Conservation (phyloP, 768 basidiomycete species). For the Naganishia vaughanmartiniae region DNA sequence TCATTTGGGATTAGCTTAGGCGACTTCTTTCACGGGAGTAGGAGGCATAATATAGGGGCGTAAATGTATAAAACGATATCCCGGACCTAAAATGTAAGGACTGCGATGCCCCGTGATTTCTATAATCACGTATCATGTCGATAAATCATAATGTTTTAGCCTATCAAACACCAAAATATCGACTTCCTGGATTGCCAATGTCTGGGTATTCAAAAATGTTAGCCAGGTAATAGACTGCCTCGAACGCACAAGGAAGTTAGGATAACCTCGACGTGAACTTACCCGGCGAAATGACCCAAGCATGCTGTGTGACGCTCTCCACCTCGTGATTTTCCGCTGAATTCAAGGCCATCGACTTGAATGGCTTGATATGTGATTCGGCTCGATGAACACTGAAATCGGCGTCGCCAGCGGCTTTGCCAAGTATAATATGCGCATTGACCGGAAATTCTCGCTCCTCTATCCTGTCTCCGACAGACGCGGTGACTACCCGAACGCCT, state of each 20-base stretch:
- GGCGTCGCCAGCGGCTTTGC: conserved; percentile 43
- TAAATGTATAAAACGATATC: not conserved
- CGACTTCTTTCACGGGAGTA: not conserved
- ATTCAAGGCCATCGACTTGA: not conserved
- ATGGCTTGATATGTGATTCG: not conserved
- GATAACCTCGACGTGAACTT: conserved; percentile 20
- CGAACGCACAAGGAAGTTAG: not conserved
- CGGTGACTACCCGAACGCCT: conserved; percentile 74
- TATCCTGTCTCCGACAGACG: conserved; percentile 74
- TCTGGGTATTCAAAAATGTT: not conserved
- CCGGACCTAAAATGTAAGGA: not conserved
- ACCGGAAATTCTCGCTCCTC: conserved; percentile 56
- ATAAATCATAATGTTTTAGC: not conserved
- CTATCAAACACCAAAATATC: conserved; percentile 13
- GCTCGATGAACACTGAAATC: conserved; percentile 34
- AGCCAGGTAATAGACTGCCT: not conserved
- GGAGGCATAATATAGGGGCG: not conserved
- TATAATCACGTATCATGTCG: not conserved
- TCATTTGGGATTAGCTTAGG: not conserved
- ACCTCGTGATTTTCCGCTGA: not conserved
- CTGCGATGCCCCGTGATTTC: not conserved
- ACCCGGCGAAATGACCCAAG: conserved; percentile 49
- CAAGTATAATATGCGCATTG: conserved; percentile 35
- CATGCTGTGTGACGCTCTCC: conserved; percentile 39
- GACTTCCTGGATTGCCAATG: conserved; percentile 19